Conservation (phyloP, 495 filamentous ascomycete genomes). For the Aspergillus leporis region DNA sequence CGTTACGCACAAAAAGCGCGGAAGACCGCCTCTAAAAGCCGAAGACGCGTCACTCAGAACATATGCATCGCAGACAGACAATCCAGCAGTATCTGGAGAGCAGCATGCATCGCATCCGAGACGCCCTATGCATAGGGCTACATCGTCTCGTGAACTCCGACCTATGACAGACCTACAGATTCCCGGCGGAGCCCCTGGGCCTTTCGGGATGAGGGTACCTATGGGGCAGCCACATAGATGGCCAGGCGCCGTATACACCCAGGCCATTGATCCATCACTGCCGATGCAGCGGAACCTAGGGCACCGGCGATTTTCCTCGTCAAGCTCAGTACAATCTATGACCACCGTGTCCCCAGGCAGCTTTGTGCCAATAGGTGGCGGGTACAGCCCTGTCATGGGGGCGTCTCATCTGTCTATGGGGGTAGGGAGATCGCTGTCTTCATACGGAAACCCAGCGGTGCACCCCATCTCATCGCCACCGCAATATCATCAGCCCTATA, state of each 20-base stretch:
- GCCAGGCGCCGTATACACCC: slow-evolving; percentile 39
- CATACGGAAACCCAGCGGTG: slow-evolving; percentile 31
- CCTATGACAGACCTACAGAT: slow-evolving; percentile 47
- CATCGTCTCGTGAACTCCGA: slow-evolving; percentile 46
- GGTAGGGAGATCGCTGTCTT: slow-evolving; percentile 32
- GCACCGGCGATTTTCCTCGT: slow-evolving; percentile 43
- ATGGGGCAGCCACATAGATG: slow-evolving; percentile 36
- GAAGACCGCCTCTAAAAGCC: slow-evolving; percentile 86
- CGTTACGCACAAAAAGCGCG: slow-evolving; percentile 95
- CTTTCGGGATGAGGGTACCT: slow-evolving; percentile 25
- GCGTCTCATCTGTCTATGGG: slow-evolving; percentile 25
- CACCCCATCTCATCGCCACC: slow-evolving; percentile 39
- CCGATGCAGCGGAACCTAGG: slow-evolving; percentile 28
- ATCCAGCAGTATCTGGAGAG: slow-evolving; percentile 27
- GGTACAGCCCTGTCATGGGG: slow-evolving; percentile 35
- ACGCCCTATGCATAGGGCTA: slow-evolving; percentile 39
- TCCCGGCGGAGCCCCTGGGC: slow-evolving; percentile 24
- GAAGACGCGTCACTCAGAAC: slow-evolving; percentile 56
- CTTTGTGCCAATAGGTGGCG: slow-evolving; percentile 29
- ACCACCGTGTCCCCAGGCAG: slow-evolving; percentile 30
- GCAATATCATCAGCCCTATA: slow-evolving; percentile 34
- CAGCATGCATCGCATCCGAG: slow-evolving; percentile 27
- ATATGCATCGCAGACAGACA: slow-evolving; percentile 36
- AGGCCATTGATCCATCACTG: slow-evolving; percentile 34
- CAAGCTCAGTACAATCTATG: slow-evolving; percentile 33